These are phyloP conservation scores for Aspergillus costaricaensis DNA, from an alignment of 2,329 filamentous ascomycete species.

Conservation along the genomic window DNA sequence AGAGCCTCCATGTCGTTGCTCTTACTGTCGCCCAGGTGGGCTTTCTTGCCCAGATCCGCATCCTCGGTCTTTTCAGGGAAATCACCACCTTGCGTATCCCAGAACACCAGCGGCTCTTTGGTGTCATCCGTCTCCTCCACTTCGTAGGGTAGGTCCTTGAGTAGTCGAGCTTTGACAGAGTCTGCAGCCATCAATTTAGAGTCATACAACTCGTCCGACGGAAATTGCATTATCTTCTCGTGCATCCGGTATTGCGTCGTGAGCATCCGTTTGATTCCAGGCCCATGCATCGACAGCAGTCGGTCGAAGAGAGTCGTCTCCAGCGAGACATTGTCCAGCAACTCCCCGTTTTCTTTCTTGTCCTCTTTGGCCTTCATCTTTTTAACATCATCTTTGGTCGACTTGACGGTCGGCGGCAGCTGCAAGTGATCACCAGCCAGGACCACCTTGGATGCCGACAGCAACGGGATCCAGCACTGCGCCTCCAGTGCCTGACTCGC, in stretches of 20 bases:
- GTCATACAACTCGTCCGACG: slow-evolving; percentile 85
- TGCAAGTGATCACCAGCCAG: slow-evolving; percentile 94
- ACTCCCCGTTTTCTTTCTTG: slow-evolving; percentile 40
- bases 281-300: slow-evolving; percentile 76
- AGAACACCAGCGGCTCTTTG: slow-evolving; percentile 83
- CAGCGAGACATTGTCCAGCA: slow-evolving; percentile 60
- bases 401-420: slow-evolving; percentile 92
- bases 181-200: slow-evolving; percentile 78
- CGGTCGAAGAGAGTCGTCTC: slow-evolving; percentile 94
- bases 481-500: slow-evolving; percentile 94
- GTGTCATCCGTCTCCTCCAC: slow-evolving; percentile 84
- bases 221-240: slow-evolving; percentile 91
- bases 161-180: slow-evolving; percentile 70
- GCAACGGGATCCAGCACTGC: slow-evolving; percentile 91
- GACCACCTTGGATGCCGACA: slow-evolving; percentile 78
- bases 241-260: slow-evolving; percentile 99
- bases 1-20: slow-evolving; percentile 89
- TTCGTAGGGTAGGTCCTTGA: slow-evolving; percentile 76
- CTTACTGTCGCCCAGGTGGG: slow-evolving; percentile 72
- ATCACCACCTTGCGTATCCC: slow-evolving; percentile 93
- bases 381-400: slow-evolving; percentile 50
- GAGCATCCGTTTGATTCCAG: slow-evolving; percentile 86
- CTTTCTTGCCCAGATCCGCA: slow-evolving; percentile 58
- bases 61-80: slow-evolving; percentile 83
- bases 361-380: slow-evolving; percentile 50